Evolutionary conservation across 1,139 yeast genomes (phyloP).

Genomic region (Nakaseomyces nivariensis): DNA sequence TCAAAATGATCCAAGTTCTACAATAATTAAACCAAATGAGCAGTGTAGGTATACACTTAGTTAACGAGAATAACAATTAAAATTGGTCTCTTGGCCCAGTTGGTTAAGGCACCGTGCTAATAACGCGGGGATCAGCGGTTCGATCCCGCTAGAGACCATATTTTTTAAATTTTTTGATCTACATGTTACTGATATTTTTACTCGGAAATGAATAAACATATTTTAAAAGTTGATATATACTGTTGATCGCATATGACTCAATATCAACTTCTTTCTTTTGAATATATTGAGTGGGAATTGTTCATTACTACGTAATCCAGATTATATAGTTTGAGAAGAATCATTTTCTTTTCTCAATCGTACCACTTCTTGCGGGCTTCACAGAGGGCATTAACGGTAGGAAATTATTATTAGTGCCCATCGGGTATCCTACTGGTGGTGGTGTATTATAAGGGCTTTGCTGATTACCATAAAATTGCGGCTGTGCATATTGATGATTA

Average conservation of each 20-base stretch:
- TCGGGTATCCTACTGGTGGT: background rate
- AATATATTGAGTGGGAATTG: no score
- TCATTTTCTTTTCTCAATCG: background rate
- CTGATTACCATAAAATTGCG: background rate
- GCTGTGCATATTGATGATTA: background rate
- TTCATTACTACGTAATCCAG: no score
- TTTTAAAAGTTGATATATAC: no score
- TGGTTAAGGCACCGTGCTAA: conserved; percentile 29
- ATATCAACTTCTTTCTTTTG: no score
- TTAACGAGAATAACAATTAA: no score
- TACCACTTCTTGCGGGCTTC: background rate
- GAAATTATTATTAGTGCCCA: background rate
- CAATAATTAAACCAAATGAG: no score
- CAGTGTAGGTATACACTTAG: no score
- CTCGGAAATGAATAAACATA: no score
- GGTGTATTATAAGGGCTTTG: background rate
- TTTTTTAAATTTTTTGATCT: conserved; percentile 1
- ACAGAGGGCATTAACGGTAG: background rate
- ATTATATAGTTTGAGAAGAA: background rate
- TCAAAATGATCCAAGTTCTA: no score
- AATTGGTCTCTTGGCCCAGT: conserved; percentile 27
- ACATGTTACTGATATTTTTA: no score
- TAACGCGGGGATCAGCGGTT: conserved; percentile 29
- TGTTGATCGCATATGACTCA: no score
- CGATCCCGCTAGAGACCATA: conserved; percentile 27